Base-by-base conservation (phyloP, 176 grass and related monocot species). In the Aegilops speltoides region DNA sequence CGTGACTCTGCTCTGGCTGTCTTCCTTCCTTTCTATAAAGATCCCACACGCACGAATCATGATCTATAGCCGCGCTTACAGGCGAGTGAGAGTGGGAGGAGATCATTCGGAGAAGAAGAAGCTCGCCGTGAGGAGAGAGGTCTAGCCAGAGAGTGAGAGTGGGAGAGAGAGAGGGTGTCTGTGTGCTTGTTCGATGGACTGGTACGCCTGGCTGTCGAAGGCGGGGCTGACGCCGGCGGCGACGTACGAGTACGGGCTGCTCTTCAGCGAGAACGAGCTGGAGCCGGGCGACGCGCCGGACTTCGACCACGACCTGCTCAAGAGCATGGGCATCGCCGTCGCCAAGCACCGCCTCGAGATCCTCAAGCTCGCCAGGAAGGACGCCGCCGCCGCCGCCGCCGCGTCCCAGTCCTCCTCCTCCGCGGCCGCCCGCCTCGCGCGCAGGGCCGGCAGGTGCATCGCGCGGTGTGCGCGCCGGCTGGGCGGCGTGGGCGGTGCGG, bases 271-370 rank as follows among this genome's bases (percentile, higher is more conserved):
- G 25, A 97, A 97, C 84, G 89, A 94, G 85, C 92, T 97, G 68
- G 92, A 94, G 86, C 82, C 84, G 24, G 79, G 87, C 15, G 94
- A 97, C 79, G 79, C 92, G n/a, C 72, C 70, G 2, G 80, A 94
- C 80, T 97, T 97, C 86, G 90, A 97, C 83, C 95, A 97, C 76
- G 95, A 97, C 85, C 91, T 97, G 75, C 92, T 97, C 78, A 93
- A 92, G 87, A 97, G 95, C 92, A 97, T 97, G 95, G 95, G 95
- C 72, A 90, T 97, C 86, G 87, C 86, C 83, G 62, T 94, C 25
- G 95, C 95, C 73, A 97, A 97, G 89, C 95, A 97, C 92, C 84
- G 95, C 40, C 90, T 97, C 22, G 86, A 97, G 68, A 90, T 90
- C 67, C 91, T 93, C 83, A 90, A 90, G 86, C 79, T 91, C 11